A percentile compares a stretch with the other conserved stretches of the same genome.
phyloP scores from a whole-genome alignment of 768 basidiomycete species.

The Gautieria morchelliformis region DNA sequence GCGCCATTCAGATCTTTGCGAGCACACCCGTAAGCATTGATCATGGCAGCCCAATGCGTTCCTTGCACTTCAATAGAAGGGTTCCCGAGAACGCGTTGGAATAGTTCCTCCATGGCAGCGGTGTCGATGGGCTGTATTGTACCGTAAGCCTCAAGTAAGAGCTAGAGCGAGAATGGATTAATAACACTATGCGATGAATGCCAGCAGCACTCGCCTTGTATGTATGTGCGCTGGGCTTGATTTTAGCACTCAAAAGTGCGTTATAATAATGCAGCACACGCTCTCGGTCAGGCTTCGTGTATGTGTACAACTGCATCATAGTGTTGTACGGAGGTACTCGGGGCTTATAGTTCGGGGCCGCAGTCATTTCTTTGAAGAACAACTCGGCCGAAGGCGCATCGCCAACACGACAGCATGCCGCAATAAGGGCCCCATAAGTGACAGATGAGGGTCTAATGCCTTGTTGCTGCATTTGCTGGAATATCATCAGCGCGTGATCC shows the following conservation, averaged over 20 bases:
- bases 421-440: constrained; percentile 91
- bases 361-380: constrained; percentile 79
- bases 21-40: constrained; percentile 82
- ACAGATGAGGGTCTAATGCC: constrained; percentile 67
- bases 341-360: constrained; percentile 66
- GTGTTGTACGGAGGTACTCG: constrained; percentile 95
- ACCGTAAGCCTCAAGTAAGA: constrained; percentile 85
- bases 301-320: constrained; percentile 95
- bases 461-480: constrained; percentile 72
- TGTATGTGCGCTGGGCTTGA: constrained; percentile 80
- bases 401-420: constrained; percentile 89
- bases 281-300: constrained; percentile 79
- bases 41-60: constrained; percentile 73
- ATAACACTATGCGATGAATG: background rate
- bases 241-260: constrained; percentile 45
- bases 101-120: constrained; percentile 59
- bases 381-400: constrained; percentile 73
- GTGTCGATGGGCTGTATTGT: constrained; percentile 76
- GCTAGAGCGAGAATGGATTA: constrained; percentile 28
- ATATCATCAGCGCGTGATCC: constrained; percentile 78
- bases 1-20: constrained; percentile 71
- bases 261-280: constrained; percentile 70
- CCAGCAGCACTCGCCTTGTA: constrained; percentile 60
- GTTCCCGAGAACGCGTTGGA: constrained; percentile 45
- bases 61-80: constrained; percentile 39